Evolutionary conservation across 805 yeast species (phyloP).

Genomic region (Vanderwaltozyma tropicalis): DNA sequence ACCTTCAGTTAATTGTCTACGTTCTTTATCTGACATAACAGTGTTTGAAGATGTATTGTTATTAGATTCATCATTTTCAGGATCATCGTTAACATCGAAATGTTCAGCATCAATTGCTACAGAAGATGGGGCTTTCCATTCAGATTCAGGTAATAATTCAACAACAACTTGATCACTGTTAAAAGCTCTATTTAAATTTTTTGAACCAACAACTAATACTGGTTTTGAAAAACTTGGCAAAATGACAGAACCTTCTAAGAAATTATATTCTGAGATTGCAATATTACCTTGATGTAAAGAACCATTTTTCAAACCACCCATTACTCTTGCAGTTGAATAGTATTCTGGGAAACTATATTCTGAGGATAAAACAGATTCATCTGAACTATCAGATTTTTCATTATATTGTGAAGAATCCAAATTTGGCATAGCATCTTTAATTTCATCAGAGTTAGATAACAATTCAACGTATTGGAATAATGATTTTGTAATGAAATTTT

Average conservation of each 20-base stretch:
- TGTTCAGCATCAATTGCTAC: slow-evolving; percentile 68
- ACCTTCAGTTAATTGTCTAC: slow-evolving; percentile 63
- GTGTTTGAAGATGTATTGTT: slow-evolving; percentile 40
- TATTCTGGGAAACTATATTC: slow-evolving; percentile 67
- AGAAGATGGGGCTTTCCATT: slow-evolving; percentile 82
- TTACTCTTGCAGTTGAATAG: slow-evolving; percentile 66
- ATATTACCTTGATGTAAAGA: slow-evolving; percentile 78
- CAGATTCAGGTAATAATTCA: slow-evolving; percentile 71
- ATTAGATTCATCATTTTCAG: slow-evolving; percentile 40
- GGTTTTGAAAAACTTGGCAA: slow-evolving; percentile 71
- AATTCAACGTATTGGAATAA: slow-evolving; percentile 60
- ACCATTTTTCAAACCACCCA: slow-evolving; percentile 87
- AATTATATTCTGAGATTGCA: slow-evolving; percentile 74
- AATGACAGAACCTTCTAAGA: slow-evolving; percentile 74
- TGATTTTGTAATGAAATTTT: slow-evolving; percentile 45
- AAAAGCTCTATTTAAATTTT: slow-evolving; percentile 79
- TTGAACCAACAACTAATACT: slow-evolving; percentile 68
- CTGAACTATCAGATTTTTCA: slow-evolving; percentile 7
- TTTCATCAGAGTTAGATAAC: slow-evolving; percentile 61
- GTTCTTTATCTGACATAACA: slow-evolving; percentile 28
- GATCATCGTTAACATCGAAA: slow-evolving; percentile 48
- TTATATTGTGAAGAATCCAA: slow-evolving; percentile 29
- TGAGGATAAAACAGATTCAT: slow-evolving; percentile 18
- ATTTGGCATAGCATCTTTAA: slow-evolving; percentile 69
- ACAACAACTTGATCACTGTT: slow-evolving; percentile 88